phyloP scores from a whole-genome alignment of 2,329 filamentous ascomycete genomes.

The Lojkania enalia region DNA sequence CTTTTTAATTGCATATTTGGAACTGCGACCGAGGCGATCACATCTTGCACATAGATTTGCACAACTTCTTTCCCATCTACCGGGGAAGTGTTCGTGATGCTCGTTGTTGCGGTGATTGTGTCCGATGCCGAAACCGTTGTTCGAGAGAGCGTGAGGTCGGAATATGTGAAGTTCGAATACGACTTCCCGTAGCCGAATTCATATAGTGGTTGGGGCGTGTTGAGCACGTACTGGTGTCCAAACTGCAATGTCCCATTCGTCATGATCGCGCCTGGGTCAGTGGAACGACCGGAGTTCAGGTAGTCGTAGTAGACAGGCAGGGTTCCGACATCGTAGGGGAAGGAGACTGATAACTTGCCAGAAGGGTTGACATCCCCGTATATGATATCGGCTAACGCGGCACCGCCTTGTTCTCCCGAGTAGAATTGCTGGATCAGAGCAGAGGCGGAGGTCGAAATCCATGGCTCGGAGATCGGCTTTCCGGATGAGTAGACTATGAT shows the following conservation, averaged over 20 bases:
- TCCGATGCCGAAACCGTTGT: constrained; percentile 54
- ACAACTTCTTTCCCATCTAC: constrained; percentile 68
- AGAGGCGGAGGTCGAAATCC: constrained; percentile 67
- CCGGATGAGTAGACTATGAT: constrained; percentile 70
- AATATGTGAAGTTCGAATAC: constrained; percentile 67
- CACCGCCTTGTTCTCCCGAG: constrained; percentile 68
- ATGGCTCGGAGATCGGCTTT: constrained; percentile 73
- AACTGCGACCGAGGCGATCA: constrained; percentile 64
- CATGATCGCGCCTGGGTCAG: constrained; percentile 57
- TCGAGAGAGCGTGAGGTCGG: constrained; percentile 56
- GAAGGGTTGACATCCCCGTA: constrained; percentile 65
- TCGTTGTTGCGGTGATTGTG: constrained; percentile 61
- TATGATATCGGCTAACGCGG: constrained; percentile 67
- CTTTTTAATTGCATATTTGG: constrained; percentile 68
- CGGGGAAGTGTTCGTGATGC: constrained; percentile 62
- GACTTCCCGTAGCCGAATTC: constrained; percentile 69
- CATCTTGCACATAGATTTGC: constrained; percentile 68
- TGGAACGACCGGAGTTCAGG: constrained; percentile 65
- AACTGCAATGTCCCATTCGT: constrained; percentile 65
- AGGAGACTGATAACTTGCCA: constrained; percentile 67
- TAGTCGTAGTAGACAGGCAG: constrained; percentile 74
- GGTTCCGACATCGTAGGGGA: constrained; percentile 68
- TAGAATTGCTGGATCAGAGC: constrained; percentile 77
- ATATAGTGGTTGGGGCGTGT: constrained; percentile 63
- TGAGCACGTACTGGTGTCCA: constrained; percentile 67